These are phyloP conservation scores for Podaxis pistillaris DNA, from an alignment of 768 basidiomycete genomes.

Conservation along the genomic window DNA sequence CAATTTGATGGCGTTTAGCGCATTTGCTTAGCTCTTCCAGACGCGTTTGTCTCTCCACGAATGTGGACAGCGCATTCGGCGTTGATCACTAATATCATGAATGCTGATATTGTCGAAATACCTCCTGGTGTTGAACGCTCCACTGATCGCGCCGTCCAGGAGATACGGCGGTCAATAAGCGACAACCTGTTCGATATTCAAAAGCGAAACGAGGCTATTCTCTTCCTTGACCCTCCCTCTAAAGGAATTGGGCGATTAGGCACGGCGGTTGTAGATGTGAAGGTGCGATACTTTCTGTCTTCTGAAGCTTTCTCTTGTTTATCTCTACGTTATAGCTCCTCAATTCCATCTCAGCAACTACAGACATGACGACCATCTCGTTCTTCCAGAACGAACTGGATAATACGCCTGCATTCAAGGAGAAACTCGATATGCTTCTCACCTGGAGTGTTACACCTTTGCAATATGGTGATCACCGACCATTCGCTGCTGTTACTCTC, in stretches of 20 bases:
- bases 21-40: constrained; percentile 66
- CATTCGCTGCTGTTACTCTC: constrained; percentile 71
- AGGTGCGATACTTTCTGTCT: constrained; percentile 28
- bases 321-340: constrained; percentile 46
- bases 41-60: constrained; percentile 71
- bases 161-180: constrained; percentile 47
- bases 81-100: constrained; percentile 47
- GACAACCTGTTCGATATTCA: constrained; percentile 70
- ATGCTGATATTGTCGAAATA: constrained; percentile 31
- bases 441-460: constrained; percentile 80
- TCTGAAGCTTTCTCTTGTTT: not conserved
- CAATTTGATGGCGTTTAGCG: constrained; percentile 40
- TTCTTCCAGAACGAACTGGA: constrained; percentile 55
- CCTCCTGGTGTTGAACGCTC: constrained; percentile 18
- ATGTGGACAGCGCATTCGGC: constrained; percentile 58
- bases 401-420: constrained; percentile 47
- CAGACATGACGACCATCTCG: constrained; percentile 52
- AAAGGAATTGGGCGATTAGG: constrained; percentile 59
- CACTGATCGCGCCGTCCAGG: constrained; percentile 31
- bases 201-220: constrained; percentile 77
- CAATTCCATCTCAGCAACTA: constrained; percentile 70
- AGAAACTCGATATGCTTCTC: constrained; percentile 71
- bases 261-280: constrained; percentile 55
- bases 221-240: constrained; percentile 65
- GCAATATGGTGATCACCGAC: constrained; percentile 81